Percentiles rank a stretch among this genome's conserved stretches.
Conservation (phyloP, 2,329 filamentous ascomycete genomes). For the Aspergillaceae sp. region DNA sequence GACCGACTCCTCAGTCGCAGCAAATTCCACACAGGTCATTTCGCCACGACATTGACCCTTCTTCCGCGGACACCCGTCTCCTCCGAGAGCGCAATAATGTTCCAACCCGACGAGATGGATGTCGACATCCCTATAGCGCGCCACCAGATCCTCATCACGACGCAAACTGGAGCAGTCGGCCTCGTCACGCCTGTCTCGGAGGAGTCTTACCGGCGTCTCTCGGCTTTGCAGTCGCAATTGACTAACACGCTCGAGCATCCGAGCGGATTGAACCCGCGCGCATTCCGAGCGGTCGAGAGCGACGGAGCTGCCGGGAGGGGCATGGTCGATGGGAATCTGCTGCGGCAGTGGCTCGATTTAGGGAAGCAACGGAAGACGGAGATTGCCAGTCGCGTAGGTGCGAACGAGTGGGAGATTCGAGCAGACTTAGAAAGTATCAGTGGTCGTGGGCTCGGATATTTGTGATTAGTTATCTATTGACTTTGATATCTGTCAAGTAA, state of each 20-base stretch:
- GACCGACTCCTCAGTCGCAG: constrained; percentile 78
- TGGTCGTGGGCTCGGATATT: constrained; percentile 52
- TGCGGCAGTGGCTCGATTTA: constrained; percentile 68
- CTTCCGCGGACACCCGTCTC: constrained; percentile 57
- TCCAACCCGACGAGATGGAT: constrained; percentile 33
- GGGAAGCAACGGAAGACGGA: constrained; percentile 63
- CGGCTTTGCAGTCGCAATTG: constrained; percentile 71
- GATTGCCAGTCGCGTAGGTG: constrained; percentile 65
- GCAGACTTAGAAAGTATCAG: constrained; percentile 59
- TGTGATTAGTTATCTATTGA: constrained; percentile 14
- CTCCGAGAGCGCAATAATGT: constrained; percentile 23
- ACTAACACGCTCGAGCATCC: constrained; percentile 65
- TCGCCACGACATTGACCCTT: constrained; percentile 64
- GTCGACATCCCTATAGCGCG: constrained; percentile 25
- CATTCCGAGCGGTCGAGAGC: constrained; percentile 55
- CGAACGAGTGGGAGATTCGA: constrained; percentile 57
- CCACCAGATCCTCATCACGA: constrained; percentile 59
- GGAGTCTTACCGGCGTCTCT: constrained; percentile 71
- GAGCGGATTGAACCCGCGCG: constrained; percentile 74
- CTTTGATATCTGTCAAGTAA: no score
- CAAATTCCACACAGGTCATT: constrained; percentile 79
- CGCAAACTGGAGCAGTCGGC: constrained; percentile 65
- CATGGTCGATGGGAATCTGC: constrained; percentile 68
- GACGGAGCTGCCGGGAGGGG: constrained; percentile 47
- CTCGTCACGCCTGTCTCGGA: constrained; percentile 72